Percentiles rank a stretch among this genome's conserved stretches.
phyloP scores from a whole-genome alignment of 345 rosid genomes.

The Rubroshorea leprosula region DNA sequence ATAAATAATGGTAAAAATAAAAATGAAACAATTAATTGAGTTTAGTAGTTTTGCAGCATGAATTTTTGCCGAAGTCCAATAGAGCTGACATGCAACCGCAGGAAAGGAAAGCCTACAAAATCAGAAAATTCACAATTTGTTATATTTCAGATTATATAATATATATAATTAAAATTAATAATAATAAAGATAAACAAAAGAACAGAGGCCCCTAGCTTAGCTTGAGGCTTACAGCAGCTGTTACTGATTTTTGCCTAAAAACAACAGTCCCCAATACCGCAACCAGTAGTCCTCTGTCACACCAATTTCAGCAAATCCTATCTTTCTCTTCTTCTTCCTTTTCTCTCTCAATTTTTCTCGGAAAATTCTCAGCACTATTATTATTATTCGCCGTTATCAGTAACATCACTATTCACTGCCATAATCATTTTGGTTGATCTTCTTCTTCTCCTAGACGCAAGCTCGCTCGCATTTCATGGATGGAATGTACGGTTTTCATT shows the following conservation, averaged over 20 bases:
- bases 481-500: constrained; percentile 59
- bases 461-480: constrained; percentile 41
- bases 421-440: neutral
- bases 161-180: too few species aligned
- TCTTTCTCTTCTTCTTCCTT: constrained; percentile 1
- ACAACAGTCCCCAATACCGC: constrained; percentile 28
- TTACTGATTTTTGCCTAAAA: constrained; percentile 16
- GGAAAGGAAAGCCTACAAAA: too few species aligned
- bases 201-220: constrained; percentile 4
- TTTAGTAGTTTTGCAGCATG: too few species aligned
- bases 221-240: constrained; percentile 16
- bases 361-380: too few species aligned
- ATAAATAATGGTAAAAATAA: too few species aligned
- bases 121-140: too few species aligned
- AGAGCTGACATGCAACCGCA: too few species aligned
- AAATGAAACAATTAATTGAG: too few species aligned
- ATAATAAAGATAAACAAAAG: too few species aligned
- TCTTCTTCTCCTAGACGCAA: neutral
- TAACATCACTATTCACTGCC: neutral
- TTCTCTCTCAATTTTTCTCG: neutral
- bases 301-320: constrained; percentile 28
- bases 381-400: too few species aligned
- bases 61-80: too few species aligned
- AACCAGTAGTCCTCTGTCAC: constrained; percentile 22
- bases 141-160: too few species aligned